These are phyloP conservation scores for Ciborinia camelliae DNA, from an alignment of 2,329 filamentous ascomycete species.

Conservation along the genomic window DNA sequence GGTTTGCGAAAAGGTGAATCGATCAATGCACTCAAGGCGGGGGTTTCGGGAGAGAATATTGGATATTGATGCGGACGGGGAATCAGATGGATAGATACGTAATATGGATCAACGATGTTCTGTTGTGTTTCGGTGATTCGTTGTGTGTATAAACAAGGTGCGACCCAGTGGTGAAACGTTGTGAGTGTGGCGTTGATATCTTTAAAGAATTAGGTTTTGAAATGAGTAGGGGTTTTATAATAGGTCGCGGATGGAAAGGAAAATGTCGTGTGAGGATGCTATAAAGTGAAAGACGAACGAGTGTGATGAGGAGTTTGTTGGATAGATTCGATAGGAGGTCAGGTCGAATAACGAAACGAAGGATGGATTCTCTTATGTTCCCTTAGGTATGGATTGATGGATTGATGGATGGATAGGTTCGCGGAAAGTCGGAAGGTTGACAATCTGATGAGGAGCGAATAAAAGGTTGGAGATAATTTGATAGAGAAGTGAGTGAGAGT, in stretches of 20 bases:
- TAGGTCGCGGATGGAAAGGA: neutral
- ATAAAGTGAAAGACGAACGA: neutral
- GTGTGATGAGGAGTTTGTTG: neutral
- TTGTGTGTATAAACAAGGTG: constrained; percentile 2
- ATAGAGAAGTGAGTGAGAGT: neutral
- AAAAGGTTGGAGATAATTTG: neutral
- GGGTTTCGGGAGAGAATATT: constrained; percentile 1
- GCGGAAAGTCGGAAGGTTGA: constrained; percentile 7
- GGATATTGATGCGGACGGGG: constrained; percentile 1
- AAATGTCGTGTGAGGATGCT: neutral
- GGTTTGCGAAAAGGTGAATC: constrained; percentile 6
- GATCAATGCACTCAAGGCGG: neutral
- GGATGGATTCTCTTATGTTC: neutral
- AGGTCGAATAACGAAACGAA: constrained; percentile 3
- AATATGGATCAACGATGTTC: neutral
- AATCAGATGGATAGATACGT: neutral
- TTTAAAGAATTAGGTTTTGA: constrained; percentile 13
- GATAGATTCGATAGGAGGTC: neutral
- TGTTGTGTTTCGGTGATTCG: constrained; percentile 11
- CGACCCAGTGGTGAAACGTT: constrained; percentile 18
- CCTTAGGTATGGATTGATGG: neutral
- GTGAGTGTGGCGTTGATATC: constrained; percentile 17
- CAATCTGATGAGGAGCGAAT: neutral
- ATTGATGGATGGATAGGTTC: constrained; percentile 7
- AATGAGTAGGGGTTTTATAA: constrained; percentile 13